Base-by-base conservation (phyloP, 2,329 filamentous ascomycete species). In the Blastomyces parvus region DNA sequence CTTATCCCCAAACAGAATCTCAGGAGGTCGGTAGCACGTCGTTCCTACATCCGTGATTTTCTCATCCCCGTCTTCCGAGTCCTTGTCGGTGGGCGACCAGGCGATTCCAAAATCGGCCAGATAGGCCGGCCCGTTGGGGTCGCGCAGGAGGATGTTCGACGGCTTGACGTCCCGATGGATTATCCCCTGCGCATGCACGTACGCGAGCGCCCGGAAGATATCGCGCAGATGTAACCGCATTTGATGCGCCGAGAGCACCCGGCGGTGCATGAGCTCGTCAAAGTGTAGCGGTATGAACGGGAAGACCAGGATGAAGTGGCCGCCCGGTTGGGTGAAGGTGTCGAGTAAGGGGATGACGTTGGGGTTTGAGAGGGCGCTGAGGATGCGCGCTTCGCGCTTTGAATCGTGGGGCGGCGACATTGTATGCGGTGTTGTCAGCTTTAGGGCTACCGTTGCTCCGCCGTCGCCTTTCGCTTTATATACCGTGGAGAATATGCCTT, bases 31-130 rank as follows among this genome's bases (percentile, higher is more conserved):
- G 76, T 99, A 99, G 59, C 89, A 85, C 0, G 92, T 93, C 0
- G 93, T 97, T 44, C 94, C 94, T 33, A 99, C 89, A 73, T 99
- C 95, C 8, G 94, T 87, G 61, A 96, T 88, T 76, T 97, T 97
- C 62, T 81, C 70, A 62, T 84, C 73, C 9, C 79, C 71, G 1
- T 85, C 80, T 72, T 99, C 94, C 17, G 84, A 82, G 3, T 78
- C 76, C 6, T 75, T 67, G 27, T 80, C 76, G 13, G 81, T 74
- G 2, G 88, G 84, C 67, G 88, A 86, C 91, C 91, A 97, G 9
- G 92, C 86, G 48, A 94, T 95, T 60, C 94, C 93, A 77, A 99
- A 97, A 74, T 99, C 94, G 44, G 90, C 86, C 2, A 99, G 81
- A 68, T 87, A 89, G 3, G 89, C 90, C 4, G 90, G 88, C 0